These are phyloP conservation scores for Penicillium sp. DNA, from an alignment of 2,329 filamentous ascomycete genomes.

Conservation along the genomic window DNA sequence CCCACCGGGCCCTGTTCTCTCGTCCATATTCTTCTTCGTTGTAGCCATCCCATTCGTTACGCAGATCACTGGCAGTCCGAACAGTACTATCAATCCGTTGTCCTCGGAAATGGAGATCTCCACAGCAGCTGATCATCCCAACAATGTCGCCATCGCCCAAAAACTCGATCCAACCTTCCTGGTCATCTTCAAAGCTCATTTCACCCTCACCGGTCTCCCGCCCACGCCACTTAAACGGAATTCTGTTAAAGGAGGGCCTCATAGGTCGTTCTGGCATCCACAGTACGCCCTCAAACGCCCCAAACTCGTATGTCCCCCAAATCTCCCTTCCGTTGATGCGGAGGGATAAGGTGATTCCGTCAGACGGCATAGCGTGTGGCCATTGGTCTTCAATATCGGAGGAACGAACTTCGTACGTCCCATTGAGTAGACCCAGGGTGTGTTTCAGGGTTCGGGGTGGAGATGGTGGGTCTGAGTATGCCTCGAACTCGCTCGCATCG, in stretches of 20 bases:
- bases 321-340: background rate
- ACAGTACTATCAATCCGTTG: background rate
- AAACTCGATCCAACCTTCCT: slow-evolving; percentile 2
- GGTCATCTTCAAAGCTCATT: background rate
- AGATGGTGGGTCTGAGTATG: background rate
- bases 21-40: background rate
- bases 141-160: slow-evolving; percentile 1
- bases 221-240: slow-evolving; percentile 1
- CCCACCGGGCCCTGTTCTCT: background rate
- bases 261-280: slow-evolving; percentile 1
- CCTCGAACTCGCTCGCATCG: no score
- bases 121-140: background rate
- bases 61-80: background rate
- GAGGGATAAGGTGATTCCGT: background rate
- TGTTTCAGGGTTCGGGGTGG: background rate
- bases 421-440: background rate
- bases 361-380: background rate
- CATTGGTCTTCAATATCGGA: background rate
- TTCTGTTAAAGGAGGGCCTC: background rate
- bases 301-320: background rate
- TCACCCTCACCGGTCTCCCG: background rate
- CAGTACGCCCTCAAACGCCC: background rate
- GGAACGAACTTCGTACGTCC: background rate
- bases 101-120: background rate
- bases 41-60: background rate